phyloP scores from a whole-genome alignment of 2,329 filamentous ascomycete species.

The Nectriaceae sp. region DNA sequence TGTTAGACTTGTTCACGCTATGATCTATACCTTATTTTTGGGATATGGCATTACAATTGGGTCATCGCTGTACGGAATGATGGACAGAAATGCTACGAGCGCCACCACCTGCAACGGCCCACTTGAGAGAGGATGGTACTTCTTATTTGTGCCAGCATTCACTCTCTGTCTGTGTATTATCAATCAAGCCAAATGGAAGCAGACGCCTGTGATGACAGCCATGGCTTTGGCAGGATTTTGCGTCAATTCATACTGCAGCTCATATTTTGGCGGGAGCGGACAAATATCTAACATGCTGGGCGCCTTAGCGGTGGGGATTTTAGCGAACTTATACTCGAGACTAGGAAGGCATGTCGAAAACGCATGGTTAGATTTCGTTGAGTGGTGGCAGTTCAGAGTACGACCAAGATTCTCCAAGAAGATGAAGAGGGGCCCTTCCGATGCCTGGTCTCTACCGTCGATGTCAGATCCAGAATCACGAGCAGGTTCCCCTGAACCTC shows the following conservation, averaged over 20 bases:
- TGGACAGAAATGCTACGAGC: conserved; percentile 56
- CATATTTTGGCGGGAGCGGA: conserved; percentile 67
- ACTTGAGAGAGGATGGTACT: conserved; percentile 52
- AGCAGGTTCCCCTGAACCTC: conserved; percentile 23
- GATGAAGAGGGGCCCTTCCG: conserved; percentile 21
- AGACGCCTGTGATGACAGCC: conserved; percentile 73
- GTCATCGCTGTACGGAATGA: conserved; percentile 64
- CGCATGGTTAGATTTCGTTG: conserved; percentile 47
- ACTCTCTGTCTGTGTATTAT: conserved; percentile 75
- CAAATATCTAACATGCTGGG: conserved; percentile 79
- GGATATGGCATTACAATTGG: conserved; percentile 75
- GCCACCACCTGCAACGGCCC: conserved; percentile 44
- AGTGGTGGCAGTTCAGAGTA: conserved; percentile 53
- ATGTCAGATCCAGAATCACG: conserved; percentile 36
- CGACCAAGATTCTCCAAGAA: conserved; percentile 35
- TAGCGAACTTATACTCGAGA: conserved; percentile 78
- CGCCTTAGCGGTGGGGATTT: conserved; percentile 72
- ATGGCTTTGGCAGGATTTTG: conserved; percentile 75
- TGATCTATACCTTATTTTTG: conserved; percentile 74
- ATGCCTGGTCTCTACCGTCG: conserved; percentile 34
- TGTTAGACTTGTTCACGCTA: conserved; percentile 74
- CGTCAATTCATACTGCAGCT: conserved; percentile 72
- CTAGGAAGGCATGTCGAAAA: conserved; percentile 62
- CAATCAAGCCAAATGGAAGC: conserved; percentile 80
- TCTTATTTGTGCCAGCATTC: conserved; percentile 75